phyloP scores from a whole-genome alignment of 2,329 filamentous ascomycete species.

The Fusarium tuaranense region DNA sequence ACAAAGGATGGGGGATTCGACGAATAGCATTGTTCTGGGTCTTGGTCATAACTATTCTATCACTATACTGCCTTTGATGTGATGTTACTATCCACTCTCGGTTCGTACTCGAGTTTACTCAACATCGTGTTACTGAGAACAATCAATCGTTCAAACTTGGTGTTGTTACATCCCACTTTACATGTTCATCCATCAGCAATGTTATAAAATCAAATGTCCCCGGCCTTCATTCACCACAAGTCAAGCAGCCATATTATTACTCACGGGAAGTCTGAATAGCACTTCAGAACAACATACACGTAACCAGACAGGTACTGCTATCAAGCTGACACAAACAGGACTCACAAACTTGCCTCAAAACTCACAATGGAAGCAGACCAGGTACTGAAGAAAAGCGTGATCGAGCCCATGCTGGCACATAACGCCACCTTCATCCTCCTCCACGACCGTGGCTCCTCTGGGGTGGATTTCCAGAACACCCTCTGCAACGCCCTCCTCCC shows the following conservation, averaged over 20 bases:
- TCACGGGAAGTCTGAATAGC: neutral
- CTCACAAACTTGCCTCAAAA: neutral
- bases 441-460: conserved; percentile 4
- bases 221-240: neutral
- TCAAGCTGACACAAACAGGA: neutral
- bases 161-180: neutral
- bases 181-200: neutral
- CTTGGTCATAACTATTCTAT: neutral
- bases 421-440: conserved; percentile 17
- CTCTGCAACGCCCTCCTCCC: neutral
- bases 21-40: neutral
- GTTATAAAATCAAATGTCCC: neutral
- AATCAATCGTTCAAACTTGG: neutral
- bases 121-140: neutral
- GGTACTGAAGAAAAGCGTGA: neutral
- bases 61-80: neutral
- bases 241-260: neutral
- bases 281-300: neutral
- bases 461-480: neutral
- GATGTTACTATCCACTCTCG: neutral
- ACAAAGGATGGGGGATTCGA: neutral
- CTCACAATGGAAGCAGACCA: neutral
- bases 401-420: neutral
- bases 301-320: neutral
- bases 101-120: neutral